phyloP scores from a whole-genome alignment of 805 yeast genomes.

The Metschnikowia noctiluminum region DNA sequence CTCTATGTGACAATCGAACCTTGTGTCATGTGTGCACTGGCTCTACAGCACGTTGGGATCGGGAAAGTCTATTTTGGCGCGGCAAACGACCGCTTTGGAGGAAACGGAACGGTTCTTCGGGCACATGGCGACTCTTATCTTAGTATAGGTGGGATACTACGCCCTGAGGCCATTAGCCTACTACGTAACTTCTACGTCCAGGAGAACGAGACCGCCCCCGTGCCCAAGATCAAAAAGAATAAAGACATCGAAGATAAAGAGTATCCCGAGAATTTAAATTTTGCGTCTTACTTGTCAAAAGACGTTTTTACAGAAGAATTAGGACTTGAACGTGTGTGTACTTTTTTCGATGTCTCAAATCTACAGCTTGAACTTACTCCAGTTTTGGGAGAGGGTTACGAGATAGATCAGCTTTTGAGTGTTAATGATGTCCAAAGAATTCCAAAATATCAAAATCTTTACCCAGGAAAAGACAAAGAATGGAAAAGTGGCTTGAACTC shows the following conservation, averaged over 20 bases:
- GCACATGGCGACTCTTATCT: slow-evolving; percentile 43
- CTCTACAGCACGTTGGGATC: slow-evolving; percentile 76
- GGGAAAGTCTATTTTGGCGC: slow-evolving; percentile 82
- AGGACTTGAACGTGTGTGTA: slow-evolving; percentile 34
- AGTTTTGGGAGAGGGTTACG: slow-evolving; percentile 3
- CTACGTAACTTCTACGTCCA: slow-evolving; percentile 79
- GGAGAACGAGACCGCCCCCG: slow-evolving; percentile 85
- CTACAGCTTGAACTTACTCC: slow-evolving; percentile 14
- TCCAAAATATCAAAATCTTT: slow-evolving; percentile 6
- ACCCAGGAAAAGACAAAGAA: slow-evolving; percentile 2
- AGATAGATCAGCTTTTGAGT: slow-evolving; percentile 3
- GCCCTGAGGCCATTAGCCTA: slow-evolving; percentile 80
- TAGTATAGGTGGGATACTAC: slow-evolving; percentile 71
- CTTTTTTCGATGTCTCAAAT: slow-evolving; percentile 8
- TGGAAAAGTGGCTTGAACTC: neutral
- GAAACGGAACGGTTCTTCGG: slow-evolving; percentile 82
- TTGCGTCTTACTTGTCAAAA: slow-evolving; percentile 48
- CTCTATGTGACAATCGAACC: slow-evolving; percentile 97
- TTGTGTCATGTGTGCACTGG: slow-evolving; percentile 96
- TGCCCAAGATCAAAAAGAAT: slow-evolving; percentile 69
- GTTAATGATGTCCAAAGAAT: neutral
- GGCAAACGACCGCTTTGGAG: slow-evolving; percentile 94
- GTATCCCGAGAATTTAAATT: slow-evolving; percentile 58
- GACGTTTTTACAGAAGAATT: slow-evolving; percentile 50
- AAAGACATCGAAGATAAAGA: slow-evolving; percentile 53